These are phyloP conservation scores for Neurospora sp. DNA, from an alignment of 495 filamentous ascomycete species.

Conservation along the genomic window DNA sequence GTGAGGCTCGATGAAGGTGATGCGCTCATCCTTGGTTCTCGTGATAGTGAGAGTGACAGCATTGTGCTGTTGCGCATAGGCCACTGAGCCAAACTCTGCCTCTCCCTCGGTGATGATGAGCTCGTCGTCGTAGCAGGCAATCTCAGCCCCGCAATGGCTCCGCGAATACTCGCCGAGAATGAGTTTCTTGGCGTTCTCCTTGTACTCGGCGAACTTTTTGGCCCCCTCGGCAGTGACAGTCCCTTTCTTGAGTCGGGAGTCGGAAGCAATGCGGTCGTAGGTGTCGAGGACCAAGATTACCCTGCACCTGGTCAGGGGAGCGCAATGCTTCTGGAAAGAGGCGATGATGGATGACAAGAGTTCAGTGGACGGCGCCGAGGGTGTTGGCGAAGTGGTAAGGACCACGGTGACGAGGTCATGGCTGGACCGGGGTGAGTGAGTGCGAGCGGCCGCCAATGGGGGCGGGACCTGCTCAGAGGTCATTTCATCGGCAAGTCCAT, in stretches of 20 bases:
- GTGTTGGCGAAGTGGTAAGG: slow-evolving; percentile 39
- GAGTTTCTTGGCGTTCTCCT: slow-evolving; percentile 28
- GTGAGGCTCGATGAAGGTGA: slow-evolving; percentile 32
- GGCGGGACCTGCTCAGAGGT: slow-evolving; percentile 1
- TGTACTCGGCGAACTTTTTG: slow-evolving; percentile 25
- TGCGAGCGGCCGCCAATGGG: neutral
- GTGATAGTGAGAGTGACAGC: slow-evolving; percentile 24
- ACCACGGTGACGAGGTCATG: slow-evolving; percentile 29
- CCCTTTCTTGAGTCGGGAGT: slow-evolving; percentile 34
- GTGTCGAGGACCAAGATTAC: slow-evolving; percentile 37
- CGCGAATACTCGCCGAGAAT: slow-evolving; percentile 21
- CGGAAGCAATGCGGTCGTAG: slow-evolving; percentile 29
- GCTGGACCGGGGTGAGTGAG: neutral
- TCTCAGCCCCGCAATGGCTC: neutral
- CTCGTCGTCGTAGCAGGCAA: neutral
- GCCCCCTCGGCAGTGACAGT: slow-evolving; percentile 32
- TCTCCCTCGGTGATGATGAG: slow-evolving; percentile 10
- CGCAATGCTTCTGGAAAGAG: slow-evolving; percentile 30
- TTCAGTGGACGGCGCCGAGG: slow-evolving; percentile 36
- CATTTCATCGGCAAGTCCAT: slow-evolving; percentile 4
- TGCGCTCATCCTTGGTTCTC: slow-evolving; percentile 20
- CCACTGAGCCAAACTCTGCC: slow-evolving; percentile 32
- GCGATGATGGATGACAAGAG: slow-evolving; percentile 27
- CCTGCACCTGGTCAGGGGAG: slow-evolving; percentile 19
- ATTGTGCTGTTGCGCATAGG: slow-evolving; percentile 21